Percentiles rank a stretch among this genome's conserved stretches.
phyloP scores from a whole-genome alignment of 768 basidiomycete genomes.

The Tricholoma saponaceum region DNA sequence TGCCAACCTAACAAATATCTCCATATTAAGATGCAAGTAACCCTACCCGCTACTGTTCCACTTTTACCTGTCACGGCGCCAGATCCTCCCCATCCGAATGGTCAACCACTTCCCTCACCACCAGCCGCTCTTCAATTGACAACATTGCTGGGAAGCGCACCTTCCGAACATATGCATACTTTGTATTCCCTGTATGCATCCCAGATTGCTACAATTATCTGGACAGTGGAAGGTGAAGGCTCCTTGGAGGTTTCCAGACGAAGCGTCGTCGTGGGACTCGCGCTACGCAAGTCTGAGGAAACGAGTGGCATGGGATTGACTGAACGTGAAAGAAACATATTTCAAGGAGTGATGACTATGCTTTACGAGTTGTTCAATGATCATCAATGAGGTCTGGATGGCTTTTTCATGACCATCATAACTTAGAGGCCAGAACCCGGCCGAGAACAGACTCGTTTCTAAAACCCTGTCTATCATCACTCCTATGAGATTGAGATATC shows the following conservation, averaged over 20 bases:
- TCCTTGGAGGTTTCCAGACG: conserved; percentile 41
- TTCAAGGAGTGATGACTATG: conserved; percentile 47
- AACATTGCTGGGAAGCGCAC: conserved; percentile 71
- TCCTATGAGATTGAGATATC: background rate
- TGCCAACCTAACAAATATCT: conserved; percentile 5
- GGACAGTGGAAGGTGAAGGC: conserved; percentile 48
- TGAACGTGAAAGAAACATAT: conserved; percentile 40
- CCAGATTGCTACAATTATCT: conserved; percentile 86
- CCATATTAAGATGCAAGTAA: conserved; percentile 67
- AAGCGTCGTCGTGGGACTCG: conserved; percentile 73
- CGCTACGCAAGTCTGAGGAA: conserved; percentile 42
- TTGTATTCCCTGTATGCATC: conserved; percentile 77
- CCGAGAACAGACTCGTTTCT: no score
- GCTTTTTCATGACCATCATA: background rate
- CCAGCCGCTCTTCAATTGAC: conserved; percentile 72
- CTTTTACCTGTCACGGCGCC: conserved; percentile 37
- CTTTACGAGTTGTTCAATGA: conserved; percentile 31
- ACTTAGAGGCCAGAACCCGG: no score
- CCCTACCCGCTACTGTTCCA: conserved; percentile 60
- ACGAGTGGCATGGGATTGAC: conserved; percentile 23
- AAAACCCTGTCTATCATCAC: background rate
- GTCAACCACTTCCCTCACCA: conserved; percentile 47
- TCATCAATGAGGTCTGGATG: conserved; percentile 2
- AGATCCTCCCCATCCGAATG: conserved; percentile 30
- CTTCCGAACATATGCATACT: conserved; percentile 63